Percentiles rank a stretch among this genome's conserved stretches.
phyloP scores from a whole-genome alignment of 768 basidiomycete genomes.

The Artomyces pyxidatus region DNA sequence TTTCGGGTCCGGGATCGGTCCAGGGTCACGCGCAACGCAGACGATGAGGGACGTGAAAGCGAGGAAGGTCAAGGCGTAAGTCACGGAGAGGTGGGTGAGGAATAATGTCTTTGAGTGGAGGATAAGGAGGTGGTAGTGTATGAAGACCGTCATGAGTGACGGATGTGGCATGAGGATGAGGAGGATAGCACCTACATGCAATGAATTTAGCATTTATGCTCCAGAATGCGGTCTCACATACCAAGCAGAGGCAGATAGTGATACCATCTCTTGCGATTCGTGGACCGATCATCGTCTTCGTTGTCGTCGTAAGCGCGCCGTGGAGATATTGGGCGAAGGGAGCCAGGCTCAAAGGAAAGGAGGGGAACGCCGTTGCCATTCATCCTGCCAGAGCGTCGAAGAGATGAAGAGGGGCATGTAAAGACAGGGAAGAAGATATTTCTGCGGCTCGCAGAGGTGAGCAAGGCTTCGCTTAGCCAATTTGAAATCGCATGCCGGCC shows the following conservation, averaged over 20 bases:
- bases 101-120: conserved; percentile 40
- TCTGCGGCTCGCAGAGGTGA: too few species aligned
- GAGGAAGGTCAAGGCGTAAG: conserved; percentile 61
- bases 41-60: conserved; percentile 67
- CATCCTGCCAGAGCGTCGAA: not conserved
- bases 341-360: not conserved
- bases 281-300: conserved; percentile 6
- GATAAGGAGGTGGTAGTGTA: conserved; percentile 56
- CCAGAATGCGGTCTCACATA: not conserved
- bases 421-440: too few species aligned
- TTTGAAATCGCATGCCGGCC: too few species aligned
- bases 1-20: conserved; percentile 34
- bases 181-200: conserved; percentile 34
- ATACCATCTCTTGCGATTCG: conserved; percentile 12
- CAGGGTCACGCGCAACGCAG: conserved; percentile 68
- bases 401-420: not conserved
- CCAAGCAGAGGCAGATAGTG: conserved; percentile 13
- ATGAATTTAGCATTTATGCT: not conserved
- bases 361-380: not conserved
- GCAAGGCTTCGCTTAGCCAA: too few species aligned
- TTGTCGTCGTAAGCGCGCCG: not conserved
- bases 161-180: conserved; percentile 69
- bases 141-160: conserved; percentile 58
- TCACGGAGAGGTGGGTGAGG: conserved; percentile 44
- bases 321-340: not conserved